Base-by-base conservation (phyloP, 1,284 basidiomycete genomes). In the Sanghuangporus sanghuang region DNA sequence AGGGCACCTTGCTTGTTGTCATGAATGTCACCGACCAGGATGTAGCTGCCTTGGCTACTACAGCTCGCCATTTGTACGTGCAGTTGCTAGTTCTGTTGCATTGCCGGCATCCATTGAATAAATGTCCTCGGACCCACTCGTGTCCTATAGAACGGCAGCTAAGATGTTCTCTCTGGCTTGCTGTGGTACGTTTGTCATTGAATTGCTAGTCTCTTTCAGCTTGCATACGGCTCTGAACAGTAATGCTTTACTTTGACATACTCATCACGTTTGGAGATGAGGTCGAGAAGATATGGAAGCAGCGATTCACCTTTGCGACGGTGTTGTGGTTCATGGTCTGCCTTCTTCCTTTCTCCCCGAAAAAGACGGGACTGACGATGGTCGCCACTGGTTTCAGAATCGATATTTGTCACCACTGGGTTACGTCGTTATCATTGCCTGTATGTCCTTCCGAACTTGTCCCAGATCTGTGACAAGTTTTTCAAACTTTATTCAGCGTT, bases 141-240 rank as follows among this genome's bases (percentile, higher is more conserved):
- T 36, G 12, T 36, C 48, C 32, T 14, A 16, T 27, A 64, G 63
- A 40, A 52, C 60, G 57, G 57, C 63, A 27, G 63, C 63, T 23
- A 64, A 64, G 50, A 64, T 64, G 63, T 64, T 59, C 49, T 64
- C 63, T 60, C 35, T 64, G 32, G 63, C 63, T 4, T 64, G 44
- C 39, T 64, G 63, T 59, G 63, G 63, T 64, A 38, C 36, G 63
- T 44, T 21, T 11, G 11, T 32, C 23, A 23, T 14, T 38, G 7
- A 8, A 32, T 23, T 21, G 21, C 12, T 55, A 38, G 5, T 14
- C 21, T 23, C 27, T 9, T 23, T 3, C 39, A 42, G 16, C 35
- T 18, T 6, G 49, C 27, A 46, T 14, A 59, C n/a, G 18, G 9
- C 38, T 5, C 27, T 35, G 14, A 42, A 12, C 18, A 64, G 63